phyloP scores from a whole-genome alignment of 1,284 basidiomycete species.

The Quambalaria eucalypti region DNA sequence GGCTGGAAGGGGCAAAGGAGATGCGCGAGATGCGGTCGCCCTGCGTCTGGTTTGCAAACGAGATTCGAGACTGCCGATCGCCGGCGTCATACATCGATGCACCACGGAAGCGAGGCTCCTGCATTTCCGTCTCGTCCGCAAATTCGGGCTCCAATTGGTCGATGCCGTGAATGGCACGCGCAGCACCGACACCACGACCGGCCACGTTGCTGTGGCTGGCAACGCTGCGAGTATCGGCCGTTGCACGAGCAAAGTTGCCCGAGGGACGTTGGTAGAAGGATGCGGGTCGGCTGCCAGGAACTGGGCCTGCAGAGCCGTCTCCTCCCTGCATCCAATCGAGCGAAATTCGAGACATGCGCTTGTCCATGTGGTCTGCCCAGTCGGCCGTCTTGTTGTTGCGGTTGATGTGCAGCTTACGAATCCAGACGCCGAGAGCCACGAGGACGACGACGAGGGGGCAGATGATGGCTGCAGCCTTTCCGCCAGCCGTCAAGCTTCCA shows the following conservation, averaged over 20 bases:
- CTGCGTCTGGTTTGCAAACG: constrained; percentile 27
- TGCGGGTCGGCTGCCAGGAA: constrained; percentile 33
- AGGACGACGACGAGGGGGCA: constrained; percentile 33
- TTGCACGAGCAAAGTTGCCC: constrained; percentile 4
- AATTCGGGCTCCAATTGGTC: constrained; percentile 20
- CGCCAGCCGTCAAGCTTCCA: constrained; percentile 28
- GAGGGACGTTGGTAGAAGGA: constrained; percentile 23
- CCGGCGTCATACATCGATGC: constrained; percentile 25
- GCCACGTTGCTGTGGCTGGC: constrained; percentile 1
- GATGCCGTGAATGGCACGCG: constrained; percentile 25
- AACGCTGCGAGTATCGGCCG: neutral
- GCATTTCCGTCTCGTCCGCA: constrained; percentile 27
- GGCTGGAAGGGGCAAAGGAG: constrained; percentile 30
- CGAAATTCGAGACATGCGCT: constrained; percentile 42
- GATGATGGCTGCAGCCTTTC: constrained; percentile 40
- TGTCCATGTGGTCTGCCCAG: constrained; percentile 44
- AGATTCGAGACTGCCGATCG: constrained; percentile 26
- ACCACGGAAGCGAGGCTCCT: constrained; percentile 22
- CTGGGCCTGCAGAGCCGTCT: constrained; percentile 31
- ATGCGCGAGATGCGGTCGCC: constrained; percentile 34
- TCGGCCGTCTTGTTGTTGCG: constrained; percentile 42
- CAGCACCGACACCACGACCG: constrained; percentile 7
- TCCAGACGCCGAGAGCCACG: constrained; percentile 23
- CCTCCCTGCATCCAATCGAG: constrained; percentile 38
- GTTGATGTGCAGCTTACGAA: constrained; percentile 42